Evolutionary conservation across 192 early-diverging fungal species (phyloP).

Genomic region (Umbelopsis isabellina): DNA sequence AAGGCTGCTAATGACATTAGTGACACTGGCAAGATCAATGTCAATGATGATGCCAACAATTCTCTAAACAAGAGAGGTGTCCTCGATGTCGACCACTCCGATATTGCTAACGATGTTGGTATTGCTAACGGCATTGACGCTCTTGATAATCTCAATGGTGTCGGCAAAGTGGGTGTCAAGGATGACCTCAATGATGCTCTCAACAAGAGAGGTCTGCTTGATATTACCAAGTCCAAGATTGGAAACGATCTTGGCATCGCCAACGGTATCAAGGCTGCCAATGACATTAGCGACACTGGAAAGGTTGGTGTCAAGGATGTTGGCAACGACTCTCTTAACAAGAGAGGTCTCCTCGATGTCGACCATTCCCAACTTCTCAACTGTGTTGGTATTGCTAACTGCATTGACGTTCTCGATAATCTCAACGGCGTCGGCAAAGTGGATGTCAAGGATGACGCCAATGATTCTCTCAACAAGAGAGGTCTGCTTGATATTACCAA

Average conservation of each 20-base stretch:
- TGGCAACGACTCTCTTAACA: background rate
- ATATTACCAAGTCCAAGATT: background rate
- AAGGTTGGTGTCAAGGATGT: background rate
- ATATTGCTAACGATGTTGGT: background rate
- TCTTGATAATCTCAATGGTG: background rate
- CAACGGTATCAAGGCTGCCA: background rate
- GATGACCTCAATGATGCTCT: background rate
- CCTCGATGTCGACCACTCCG: background rate
- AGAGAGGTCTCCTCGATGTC: background rate
- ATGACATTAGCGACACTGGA: background rate
- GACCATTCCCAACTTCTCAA: background rate
- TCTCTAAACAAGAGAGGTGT: background rate
- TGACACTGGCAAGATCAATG: background rate
- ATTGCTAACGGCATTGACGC: background rate
- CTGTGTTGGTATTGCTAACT: background rate
- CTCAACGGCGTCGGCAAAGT: background rate
- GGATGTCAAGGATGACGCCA: background rate
- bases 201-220: background rate
- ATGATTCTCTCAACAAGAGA: background rate
- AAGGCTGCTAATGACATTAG: background rate
- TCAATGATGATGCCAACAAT: background rate
- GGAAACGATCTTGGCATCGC: background rate
- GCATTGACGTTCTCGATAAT: background rate
- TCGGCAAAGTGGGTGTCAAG: background rate
- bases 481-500: background rate